These are phyloP conservation scores for Chaetothyriales sp. DNA, from an alignment of 2,329 filamentous ascomycete genomes.

Conservation along the genomic window DNA sequence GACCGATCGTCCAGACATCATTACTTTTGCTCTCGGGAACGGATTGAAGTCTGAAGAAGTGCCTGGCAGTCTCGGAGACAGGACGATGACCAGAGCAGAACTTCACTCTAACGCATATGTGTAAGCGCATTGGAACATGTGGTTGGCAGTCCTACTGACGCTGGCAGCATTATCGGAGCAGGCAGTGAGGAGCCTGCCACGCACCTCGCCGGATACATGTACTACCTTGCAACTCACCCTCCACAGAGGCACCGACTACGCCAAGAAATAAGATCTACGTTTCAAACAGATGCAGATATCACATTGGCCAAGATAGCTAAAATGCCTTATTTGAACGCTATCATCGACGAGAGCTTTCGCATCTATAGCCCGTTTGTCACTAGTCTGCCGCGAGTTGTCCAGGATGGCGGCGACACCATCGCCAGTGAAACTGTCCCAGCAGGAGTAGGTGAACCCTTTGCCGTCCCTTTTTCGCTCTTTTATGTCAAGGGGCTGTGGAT, in stretches of 20 bases:
- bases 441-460: slow-evolving; percentile 13
- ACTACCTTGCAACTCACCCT: not conserved
- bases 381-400: slow-evolving; percentile 19
- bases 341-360: slow-evolving; percentile 35
- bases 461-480: no score
- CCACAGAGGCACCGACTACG: slow-evolving; percentile 13
- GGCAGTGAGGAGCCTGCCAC: not conserved
- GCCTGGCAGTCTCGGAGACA: no score
- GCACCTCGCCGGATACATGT: not conserved
- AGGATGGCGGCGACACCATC: slow-evolving; percentile 25
- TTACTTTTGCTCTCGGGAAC: no score
- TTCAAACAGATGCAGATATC: slow-evolving; percentile 20
- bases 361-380: slow-evolving; percentile 15
- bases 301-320: slow-evolving; percentile 19
- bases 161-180: not conserved
- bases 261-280: slow-evolving; percentile 18
- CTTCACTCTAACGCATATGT: not conserved
- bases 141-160: no score
- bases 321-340: slow-evolving; percentile 32
- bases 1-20: no score
- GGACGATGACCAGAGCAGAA: not conserved
- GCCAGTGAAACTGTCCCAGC: slow-evolving; percentile 22
- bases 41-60: no score
- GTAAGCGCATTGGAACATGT: no score
- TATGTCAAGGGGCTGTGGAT: no score